Evolutionary conservation across 345 rosid species (phyloP).

Genomic region (Excoecaria agallocha): DNA sequence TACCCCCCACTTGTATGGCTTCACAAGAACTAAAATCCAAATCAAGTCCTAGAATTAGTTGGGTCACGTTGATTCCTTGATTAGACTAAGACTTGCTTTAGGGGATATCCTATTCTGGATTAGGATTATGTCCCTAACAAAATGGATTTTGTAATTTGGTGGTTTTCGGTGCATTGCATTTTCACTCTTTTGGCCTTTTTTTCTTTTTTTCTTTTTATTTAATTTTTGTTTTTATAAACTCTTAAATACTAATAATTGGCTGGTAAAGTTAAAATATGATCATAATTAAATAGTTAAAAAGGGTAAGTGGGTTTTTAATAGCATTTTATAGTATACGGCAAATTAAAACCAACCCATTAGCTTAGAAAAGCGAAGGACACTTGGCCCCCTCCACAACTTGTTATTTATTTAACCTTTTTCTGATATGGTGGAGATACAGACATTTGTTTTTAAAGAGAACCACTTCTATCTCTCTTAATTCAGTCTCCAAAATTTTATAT

Average conservation of each 20-base stretch:
- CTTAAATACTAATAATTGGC: too few species aligned
- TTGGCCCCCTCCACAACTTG: slow-evolving; percentile 19
- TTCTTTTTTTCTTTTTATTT: too few species aligned
- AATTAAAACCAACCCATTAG: too few species aligned
- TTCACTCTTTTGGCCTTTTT: background rate
- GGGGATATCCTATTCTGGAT: slow-evolving; percentile 10
- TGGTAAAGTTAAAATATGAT: too few species aligned
- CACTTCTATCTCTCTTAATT: background rate
- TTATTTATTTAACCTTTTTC: too few species aligned
- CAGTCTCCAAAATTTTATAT: too few species aligned
- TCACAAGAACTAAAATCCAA: background rate
- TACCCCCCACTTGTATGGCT: background rate
- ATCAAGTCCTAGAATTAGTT: slow-evolving; percentile 8
- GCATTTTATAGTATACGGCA: background rate
- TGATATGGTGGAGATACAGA: slow-evolving; percentile 17
- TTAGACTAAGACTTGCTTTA: background rate
- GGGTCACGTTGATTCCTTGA: slow-evolving; percentile 2
- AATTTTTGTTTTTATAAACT: too few species aligned
- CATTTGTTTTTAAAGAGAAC: slow-evolving; percentile 27
- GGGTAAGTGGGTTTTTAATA: background rate
- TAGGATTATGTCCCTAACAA: background rate
- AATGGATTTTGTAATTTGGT: background rate
- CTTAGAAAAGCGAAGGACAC: too few species aligned
- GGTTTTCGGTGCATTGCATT: background rate
- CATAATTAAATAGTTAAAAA: background rate